Conservation (phyloP, 352 stramenopile genomes). For the Phytopythium boreale region DNA sequence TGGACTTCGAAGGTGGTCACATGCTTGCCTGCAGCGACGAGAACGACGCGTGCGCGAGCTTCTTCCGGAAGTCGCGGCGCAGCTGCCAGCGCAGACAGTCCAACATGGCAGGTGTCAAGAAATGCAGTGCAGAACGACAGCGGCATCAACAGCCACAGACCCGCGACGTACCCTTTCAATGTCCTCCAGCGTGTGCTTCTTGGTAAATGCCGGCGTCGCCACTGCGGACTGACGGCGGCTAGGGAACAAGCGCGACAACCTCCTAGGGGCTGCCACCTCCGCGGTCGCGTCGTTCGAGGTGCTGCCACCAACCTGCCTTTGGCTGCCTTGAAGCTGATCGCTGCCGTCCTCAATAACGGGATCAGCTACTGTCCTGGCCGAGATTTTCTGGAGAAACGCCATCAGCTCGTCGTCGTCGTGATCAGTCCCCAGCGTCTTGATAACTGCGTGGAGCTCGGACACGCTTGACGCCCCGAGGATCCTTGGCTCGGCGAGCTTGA, state of each 20-base stretch:
- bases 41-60: slow-evolving; percentile 3
- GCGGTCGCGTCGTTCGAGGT: neutral
- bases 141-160: neutral
- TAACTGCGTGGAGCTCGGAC: slow-evolving; percentile 35
- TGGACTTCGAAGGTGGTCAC: neutral
- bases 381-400: slow-evolving; percentile 22
- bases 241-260: neutral
- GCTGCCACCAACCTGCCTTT: neutral
- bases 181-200: slow-evolving; percentile 2
- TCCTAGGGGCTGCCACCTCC: neutral
- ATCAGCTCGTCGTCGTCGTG: slow-evolving; percentile 52
- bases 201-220: neutral
- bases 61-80: slow-evolving; percentile 2
- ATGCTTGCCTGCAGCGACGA: slow-evolving; percentile 7
- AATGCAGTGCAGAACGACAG: too few species aligned
- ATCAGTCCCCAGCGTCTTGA: slow-evolving; percentile 43
- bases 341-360: neutral
- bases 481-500: slow-evolving; percentile 30
- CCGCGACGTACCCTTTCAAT: neutral
- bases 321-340: neutral
- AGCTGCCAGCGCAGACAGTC: slow-evolving; percentile 2
- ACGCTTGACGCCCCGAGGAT: slow-evolving; percentile 33
- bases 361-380: neutral
- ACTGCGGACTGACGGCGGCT: neutral
- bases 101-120: too few species aligned